Conservation (phyloP, 768 basidiomycete species). For the Clavaria fumosa region DNA sequence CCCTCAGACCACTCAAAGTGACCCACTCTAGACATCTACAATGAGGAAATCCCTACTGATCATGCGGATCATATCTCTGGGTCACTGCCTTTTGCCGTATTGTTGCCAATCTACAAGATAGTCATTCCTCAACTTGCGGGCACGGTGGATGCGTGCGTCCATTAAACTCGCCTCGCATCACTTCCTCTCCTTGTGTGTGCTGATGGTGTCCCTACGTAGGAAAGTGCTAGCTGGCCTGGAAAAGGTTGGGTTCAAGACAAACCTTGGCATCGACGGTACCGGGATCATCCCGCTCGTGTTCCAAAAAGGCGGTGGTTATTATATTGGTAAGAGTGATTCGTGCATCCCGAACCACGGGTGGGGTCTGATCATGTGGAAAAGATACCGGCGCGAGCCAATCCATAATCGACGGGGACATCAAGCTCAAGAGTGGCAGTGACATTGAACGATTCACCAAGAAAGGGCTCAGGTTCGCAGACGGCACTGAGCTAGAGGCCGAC, state of each 20-base stretch:
- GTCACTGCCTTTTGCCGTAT: too few species aligned
- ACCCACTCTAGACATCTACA: too few species aligned
- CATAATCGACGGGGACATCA: slow-evolving; percentile 55
- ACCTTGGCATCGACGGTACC: slow-evolving; percentile 24
- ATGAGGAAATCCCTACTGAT: too few species aligned
- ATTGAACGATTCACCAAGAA: slow-evolving; percentile 30
- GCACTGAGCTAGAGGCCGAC: slow-evolving; percentile 32
- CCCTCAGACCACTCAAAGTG: too few species aligned
- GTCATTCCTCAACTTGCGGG: too few species aligned
- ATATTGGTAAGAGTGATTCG: slow-evolving; percentile 37
- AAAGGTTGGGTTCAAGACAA: slow-evolving; percentile 30
- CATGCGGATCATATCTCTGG: too few species aligned
- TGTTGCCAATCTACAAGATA: too few species aligned
- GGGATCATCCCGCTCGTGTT: slow-evolving; percentile 21
- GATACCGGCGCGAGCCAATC: slow-evolving; percentile 45
- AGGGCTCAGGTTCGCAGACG: slow-evolving; percentile 34
- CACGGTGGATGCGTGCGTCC: too few species aligned
- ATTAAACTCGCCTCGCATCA: too few species aligned
- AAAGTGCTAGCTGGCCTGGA: slow-evolving; percentile 25
- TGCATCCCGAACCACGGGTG: background rate
- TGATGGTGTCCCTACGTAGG: slow-evolving; percentile 11
- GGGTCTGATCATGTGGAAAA: slow-evolving; percentile 10
- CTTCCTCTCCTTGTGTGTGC: too few species aligned
- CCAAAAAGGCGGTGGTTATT: slow-evolving; percentile 26
- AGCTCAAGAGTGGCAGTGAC: slow-evolving; percentile 45